These are phyloP conservation scores for Botrytis squamosa DNA, from an alignment of 2,329 filamentous ascomycete genomes.

Conservation along the genomic window DNA sequence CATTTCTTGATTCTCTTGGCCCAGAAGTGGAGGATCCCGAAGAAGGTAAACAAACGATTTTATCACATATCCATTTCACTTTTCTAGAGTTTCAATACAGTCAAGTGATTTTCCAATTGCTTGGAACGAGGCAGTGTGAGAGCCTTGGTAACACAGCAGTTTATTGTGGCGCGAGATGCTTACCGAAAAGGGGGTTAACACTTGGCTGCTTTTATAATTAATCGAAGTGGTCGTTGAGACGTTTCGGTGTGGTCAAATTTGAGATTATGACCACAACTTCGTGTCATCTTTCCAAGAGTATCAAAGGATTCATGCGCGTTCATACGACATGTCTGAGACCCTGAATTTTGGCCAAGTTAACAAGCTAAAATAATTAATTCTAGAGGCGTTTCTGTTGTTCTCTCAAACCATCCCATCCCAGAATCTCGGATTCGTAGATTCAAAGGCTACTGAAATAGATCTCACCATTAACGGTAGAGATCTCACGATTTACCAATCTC, in stretches of 20 bases:
- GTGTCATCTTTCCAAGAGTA: neutral
- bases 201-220: neutral
- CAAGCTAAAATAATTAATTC: slow-evolving; percentile 6
- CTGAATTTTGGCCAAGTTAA: neutral
- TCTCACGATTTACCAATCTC: slow-evolving; percentile 78
- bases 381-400: slow-evolving; percentile 88
- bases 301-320: neutral
- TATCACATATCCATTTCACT: neutral
- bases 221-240: neutral
- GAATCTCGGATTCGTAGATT: slow-evolving; percentile 82
- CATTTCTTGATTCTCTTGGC: slow-evolving; percentile 46
- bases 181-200: neutral
- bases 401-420: slow-evolving; percentile 70
- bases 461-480: slow-evolving; percentile 68
- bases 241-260: neutral
- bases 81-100: neutral
- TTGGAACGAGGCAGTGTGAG: slow-evolving; percentile 14
- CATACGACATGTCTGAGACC: neutral
- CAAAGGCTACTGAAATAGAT: slow-evolving; percentile 62
- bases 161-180: slow-evolving; percentile 7
- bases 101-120: slow-evolving; percentile 12
- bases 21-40: slow-evolving; percentile 55
- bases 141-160: slow-evolving; percentile 14
- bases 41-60: slow-evolving; percentile 50
- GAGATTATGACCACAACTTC: neutral